Evolutionary conservation across 108 stramenopile species (phyloP).

Genomic region (Cyclotella cryptica): DNA sequence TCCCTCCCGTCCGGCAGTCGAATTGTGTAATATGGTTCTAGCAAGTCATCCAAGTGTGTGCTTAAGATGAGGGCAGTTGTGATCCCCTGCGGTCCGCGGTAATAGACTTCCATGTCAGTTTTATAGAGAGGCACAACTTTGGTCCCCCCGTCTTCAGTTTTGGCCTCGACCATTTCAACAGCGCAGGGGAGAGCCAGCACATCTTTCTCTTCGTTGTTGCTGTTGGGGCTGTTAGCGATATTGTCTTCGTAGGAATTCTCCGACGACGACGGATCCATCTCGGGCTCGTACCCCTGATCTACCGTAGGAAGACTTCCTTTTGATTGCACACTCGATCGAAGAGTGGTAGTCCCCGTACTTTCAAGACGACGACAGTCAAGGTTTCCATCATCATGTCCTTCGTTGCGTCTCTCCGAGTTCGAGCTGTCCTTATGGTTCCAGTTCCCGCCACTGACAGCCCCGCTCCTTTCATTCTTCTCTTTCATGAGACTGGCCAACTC

Average conservation of each 20-base stretch:
- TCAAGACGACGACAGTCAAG: no score
- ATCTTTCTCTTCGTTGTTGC: slow-evolving; percentile 1
- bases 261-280: slow-evolving; percentile 14
- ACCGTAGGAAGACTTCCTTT: neutral
- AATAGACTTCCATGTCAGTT: slow-evolving; percentile 29
- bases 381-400: no score
- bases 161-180: slow-evolving; percentile 51
- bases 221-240: slow-evolving; percentile 8
- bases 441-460: neutral
- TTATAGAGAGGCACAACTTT: slow-evolving; percentile 46
- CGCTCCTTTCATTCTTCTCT: slow-evolving; percentile 37
- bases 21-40: slow-evolving; percentile 59
- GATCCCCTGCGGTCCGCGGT: slow-evolving; percentile 38
- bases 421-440: neutral
- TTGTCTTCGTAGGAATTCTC: slow-evolving; percentile 19
- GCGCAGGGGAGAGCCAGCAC: slow-evolving; percentile 30
- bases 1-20: slow-evolving; percentile 53
- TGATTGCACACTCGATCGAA: neutral
- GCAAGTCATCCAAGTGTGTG: slow-evolving; percentile 55
- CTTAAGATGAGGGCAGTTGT: slow-evolving; percentile 23
- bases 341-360: neutral
- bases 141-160: slow-evolving; percentile 45
- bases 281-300: slow-evolving; percentile 15
- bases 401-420: neutral
- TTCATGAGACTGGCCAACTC: slow-evolving; percentile 49